These are phyloP conservation scores for Mycena kentingensis DNA, from an alignment of 768 basidiomycete genomes.

Conservation along the genomic window DNA sequence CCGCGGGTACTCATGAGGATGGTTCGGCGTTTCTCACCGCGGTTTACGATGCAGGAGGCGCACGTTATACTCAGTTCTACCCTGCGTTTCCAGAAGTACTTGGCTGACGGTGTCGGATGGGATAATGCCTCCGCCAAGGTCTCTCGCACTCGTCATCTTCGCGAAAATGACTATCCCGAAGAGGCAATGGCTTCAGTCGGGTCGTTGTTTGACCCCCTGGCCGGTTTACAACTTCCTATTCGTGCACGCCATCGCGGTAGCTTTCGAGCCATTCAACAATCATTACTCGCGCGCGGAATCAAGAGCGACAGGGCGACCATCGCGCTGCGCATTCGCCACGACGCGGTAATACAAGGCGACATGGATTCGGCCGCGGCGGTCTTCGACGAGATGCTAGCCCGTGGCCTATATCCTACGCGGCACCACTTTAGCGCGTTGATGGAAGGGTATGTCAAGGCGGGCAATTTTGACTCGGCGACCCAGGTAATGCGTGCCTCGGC, in stretches of 20 bases:
- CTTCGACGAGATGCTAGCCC: slow-evolving; percentile 60
- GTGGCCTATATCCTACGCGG: slow-evolving; percentile 70
- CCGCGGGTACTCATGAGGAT: slow-evolving; percentile 51
- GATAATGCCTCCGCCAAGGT: slow-evolving; percentile 41
- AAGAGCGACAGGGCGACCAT: slow-evolving; percentile 59
- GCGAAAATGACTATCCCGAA: slow-evolving; percentile 17
- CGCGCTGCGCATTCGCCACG: slow-evolving; percentile 63
- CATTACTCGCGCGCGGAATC: slow-evolving; percentile 48
- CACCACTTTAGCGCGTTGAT: slow-evolving; percentile 78
- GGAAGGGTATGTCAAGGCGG: slow-evolving; percentile 64
- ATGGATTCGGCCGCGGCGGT: slow-evolving; percentile 51
- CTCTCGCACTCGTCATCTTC: slow-evolving; percentile 32
- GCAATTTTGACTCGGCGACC: slow-evolving; percentile 61
- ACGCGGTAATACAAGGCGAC: slow-evolving; percentile 55
- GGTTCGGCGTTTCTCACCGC: slow-evolving; percentile 49
- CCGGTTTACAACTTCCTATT: slow-evolving; percentile 42
- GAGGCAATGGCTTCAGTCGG: slow-evolving; percentile 27
- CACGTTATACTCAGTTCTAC: slow-evolving; percentile 56
- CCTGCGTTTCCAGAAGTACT: slow-evolving; percentile 53
- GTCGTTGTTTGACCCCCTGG: slow-evolving; percentile 49
- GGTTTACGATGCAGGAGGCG: slow-evolving; percentile 57
- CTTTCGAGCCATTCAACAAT: slow-evolving; percentile 45
- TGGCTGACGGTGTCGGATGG: slow-evolving; percentile 50
- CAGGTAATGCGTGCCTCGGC: slow-evolving; percentile 55
- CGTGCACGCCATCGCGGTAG: slow-evolving; percentile 33